Conservation (phyloP, 2,329 filamentous ascomycete species). For the Penicillium decumbens region DNA sequence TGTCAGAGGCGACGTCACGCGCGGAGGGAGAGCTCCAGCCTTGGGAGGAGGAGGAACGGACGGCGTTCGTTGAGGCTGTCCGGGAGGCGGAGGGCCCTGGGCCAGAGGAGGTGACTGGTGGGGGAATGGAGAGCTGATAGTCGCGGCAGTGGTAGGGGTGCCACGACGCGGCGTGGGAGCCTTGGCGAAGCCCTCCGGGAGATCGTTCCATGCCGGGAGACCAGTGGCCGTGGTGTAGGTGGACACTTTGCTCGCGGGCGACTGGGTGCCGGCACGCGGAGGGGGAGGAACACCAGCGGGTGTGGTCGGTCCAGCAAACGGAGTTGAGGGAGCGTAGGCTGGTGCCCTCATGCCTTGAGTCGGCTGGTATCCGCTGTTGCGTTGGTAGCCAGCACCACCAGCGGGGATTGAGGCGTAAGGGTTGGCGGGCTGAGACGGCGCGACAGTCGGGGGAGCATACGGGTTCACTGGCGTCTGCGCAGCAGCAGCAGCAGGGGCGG, state of each 20-base stretch:
- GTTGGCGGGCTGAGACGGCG: constrained; percentile 18
- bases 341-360: constrained; percentile 35
- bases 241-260: constrained; percentile 58
- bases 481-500: constrained; percentile 23
- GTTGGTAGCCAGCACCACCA: constrained; percentile 31
- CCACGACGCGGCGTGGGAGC: constrained; percentile 64
- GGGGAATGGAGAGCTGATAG: constrained; percentile 71
- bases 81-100: constrained; percentile 52
- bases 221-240: constrained; percentile 61
- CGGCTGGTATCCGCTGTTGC: constrained; percentile 54
- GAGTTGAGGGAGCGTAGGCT: constrained; percentile 42
- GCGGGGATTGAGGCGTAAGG: constrained; percentile 32
- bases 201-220: constrained; percentile 87
- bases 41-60: constrained; percentile 82
- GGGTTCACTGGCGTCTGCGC: constrained; percentile 11
- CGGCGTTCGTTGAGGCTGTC: constrained; percentile 59
- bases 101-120: constrained; percentile 52
- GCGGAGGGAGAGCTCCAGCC: constrained; percentile 60
- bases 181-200: constrained; percentile 75
- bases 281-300: constrained; percentile 52
- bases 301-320: constrained; percentile 47
- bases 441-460: constrained; percentile 18
- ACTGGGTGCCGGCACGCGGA: constrained; percentile 63
- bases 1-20: constrained; percentile 67
- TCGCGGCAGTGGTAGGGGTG: constrained; percentile 63